Evolutionary conservation across 352 stramenopile species (phyloP), one percentile per base, ranked within the genome.

Genomic region (Phytophthora sp.): DNA sequence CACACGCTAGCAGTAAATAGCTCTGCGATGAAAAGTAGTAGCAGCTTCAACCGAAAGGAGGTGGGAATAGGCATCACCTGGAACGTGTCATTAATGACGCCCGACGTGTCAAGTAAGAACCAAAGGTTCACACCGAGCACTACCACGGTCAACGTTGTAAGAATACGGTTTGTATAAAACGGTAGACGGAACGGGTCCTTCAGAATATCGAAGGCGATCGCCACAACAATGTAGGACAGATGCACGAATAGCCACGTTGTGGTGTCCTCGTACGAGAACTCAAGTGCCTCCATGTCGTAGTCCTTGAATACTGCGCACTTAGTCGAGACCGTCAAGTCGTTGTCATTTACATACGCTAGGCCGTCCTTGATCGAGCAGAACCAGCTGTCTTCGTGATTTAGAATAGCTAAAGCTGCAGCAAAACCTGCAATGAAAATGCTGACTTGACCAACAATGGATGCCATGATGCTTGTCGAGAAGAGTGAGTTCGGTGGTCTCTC

Each of bases 221-320:
- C 78, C 15, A 90, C 74, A 5, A 68, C 69, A 28, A 83, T 66
- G 53, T 86, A 90, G 13, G 68, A 61, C 61, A 87, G 30, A 51
- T 88, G 81, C 8, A 71, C 72, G 49, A 84, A 90, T 30, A 90
- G 63, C 78, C 76, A 88, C 20, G 80, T 71, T n/a, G 46, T 69
- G 11, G 80, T 69, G 60, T 79, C 74, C 51, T 88, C 80, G 51
- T 77, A 76, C 17, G 68, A 78, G 45, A 69, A 76, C 5, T 61
- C 62, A 2, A 66, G 30, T 21, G 72, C 70, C 15, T 80, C 71
- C 35, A 77, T 70, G 46, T 74, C 65, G 42, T 72, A 80, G 24
- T 69, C 39, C 10, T 73, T 31, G 43, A 84, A 85, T 4, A 81
- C 71, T 17, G 42, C 62, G 48, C 76, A 84, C 21, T 74, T 76